phyloP scores from a whole-genome alignment of 208 protist genomes.

The Wallacemonas sp. region DNA sequence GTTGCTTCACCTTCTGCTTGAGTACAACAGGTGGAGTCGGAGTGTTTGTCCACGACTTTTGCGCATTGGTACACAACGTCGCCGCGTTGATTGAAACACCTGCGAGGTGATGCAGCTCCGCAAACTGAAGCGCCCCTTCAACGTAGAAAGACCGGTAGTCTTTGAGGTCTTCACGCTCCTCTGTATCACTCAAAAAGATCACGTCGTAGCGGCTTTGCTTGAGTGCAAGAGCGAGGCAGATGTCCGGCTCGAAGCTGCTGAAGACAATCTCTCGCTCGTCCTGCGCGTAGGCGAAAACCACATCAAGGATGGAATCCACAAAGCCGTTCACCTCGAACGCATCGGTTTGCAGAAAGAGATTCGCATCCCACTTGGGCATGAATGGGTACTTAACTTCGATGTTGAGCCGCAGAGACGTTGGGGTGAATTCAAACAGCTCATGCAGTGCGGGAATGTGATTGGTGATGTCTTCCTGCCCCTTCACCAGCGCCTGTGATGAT shows the following conservation, averaged over 20 bases:
- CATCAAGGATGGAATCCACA: conserved; percentile 64
- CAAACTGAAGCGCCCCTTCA: conserved; percentile 76
- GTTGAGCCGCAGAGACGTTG: conserved; percentile 60
- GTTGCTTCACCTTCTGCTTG: conserved; percentile 3
- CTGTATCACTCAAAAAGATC: conserved; percentile 73
- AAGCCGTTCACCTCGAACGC: conserved; percentile 83
- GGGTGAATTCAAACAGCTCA: conserved; percentile 60
- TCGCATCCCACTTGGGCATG: conserved; percentile 59
- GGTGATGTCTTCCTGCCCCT: conserved; percentile 62
- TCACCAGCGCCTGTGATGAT: conserved; percentile 31
- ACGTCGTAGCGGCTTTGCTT: conserved; percentile 86
- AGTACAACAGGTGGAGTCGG: conserved; percentile 3
- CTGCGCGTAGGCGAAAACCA: conserved; percentile 62
- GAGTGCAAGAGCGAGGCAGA: conserved; percentile 62
- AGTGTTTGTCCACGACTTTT: conserved; percentile 15
- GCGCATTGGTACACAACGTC: conserved; percentile 34
- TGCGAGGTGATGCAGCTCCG: conserved; percentile 53
- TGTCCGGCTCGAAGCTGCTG: conserved; percentile 81
- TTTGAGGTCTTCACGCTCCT: conserved; percentile 68
- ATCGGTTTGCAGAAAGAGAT: conserved; percentile 74
- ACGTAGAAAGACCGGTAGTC: conserved; percentile 79
- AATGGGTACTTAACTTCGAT: conserved; percentile 85
- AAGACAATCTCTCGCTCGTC: conserved; percentile 65
- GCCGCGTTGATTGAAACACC: conserved; percentile 69
- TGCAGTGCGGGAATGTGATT: conserved; percentile 63